Base-by-base conservation (phyloP, 2,329 filamentous ascomycete genomes). In the Knoxdaviesia proteae region DNA sequence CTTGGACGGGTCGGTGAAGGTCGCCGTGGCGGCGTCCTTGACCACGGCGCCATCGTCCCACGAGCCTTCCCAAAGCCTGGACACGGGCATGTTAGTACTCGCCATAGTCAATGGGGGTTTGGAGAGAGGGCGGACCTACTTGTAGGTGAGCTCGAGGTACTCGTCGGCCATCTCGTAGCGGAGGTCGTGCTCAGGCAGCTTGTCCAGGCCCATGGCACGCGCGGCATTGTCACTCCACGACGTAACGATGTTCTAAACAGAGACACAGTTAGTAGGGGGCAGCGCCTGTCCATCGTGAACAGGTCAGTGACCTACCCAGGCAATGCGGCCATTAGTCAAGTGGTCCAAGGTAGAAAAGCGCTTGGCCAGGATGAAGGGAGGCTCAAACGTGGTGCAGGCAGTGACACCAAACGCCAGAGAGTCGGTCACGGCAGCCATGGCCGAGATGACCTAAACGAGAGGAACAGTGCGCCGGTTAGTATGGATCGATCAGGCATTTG, bases 321-420 rank as follows among this genome's bases (percentile, higher is more conserved):
- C 58, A 2, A 59, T 54, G 40, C 75, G 62, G n/a, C 76, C 75
- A 40, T 70, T 69, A 1, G 73, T 73, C 7, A 81, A 57, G 52
- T 81, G 77, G 50, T 82, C 77, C 0, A 80, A 61, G 0, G 77
- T 81, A 4, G 69, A 74, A 7, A 81, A 56, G n/a, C 75, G 59
- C 11, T 77, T 58, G 0, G 77, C 77, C 9, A 81, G 59, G 48
- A 78, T 70, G 50, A 79, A 81, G 0, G 77, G 77, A 51, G 75
- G 68, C 53, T 81, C 77, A 47, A 81, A 82, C 0, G 74, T 79
- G 0, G 77, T 80, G 1, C 71, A 69, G 0, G 76, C 67, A 0
- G 77, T 81, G 1, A 81, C 71, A 1, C 77, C 77, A 46, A 82
- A 81, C 0, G 69, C 72, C n/a, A 83, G 67, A 45, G 64, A 78